Conservation (phyloP, 768 basidiomycete species). For the Cubamyces lactineus region DNA sequence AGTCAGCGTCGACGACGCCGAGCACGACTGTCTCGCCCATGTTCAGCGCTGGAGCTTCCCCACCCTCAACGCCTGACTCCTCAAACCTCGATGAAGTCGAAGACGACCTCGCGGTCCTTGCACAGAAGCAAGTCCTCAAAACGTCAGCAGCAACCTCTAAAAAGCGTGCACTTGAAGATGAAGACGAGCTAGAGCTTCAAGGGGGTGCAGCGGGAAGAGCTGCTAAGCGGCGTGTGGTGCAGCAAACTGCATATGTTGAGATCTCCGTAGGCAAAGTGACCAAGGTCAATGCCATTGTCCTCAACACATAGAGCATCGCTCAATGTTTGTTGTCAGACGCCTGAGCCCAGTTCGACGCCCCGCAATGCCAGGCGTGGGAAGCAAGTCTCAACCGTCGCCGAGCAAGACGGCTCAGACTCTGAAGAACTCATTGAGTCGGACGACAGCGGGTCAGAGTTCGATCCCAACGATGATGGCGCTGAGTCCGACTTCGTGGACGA, state of each 20-base stretch:
- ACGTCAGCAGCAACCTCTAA: conserved; percentile 21
- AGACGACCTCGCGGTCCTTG: not conserved
- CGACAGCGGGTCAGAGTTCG: conserved; percentile 65
- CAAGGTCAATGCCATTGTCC: conserved; percentile 22
- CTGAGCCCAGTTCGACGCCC: not conserved
- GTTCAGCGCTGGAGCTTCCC: conserved; percentile 52
- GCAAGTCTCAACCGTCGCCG: conserved; percentile 1
- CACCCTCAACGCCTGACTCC: conserved; percentile 55
- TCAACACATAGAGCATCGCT: not conserved
- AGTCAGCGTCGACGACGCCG: conserved; percentile 40
- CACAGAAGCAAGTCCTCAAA: not conserved
- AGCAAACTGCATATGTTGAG: conserved; percentile 30
- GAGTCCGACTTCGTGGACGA: conserved; percentile 13
- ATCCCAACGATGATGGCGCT: conserved; percentile 39
- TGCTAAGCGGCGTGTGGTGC: conserved; percentile 27
- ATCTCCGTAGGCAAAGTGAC: conserved; percentile 19
- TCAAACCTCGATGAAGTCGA: conserved; percentile 42
- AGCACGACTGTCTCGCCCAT: conserved; percentile 53
- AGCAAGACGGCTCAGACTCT: conserved; percentile 11
- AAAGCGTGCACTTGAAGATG: conserved; percentile 19
- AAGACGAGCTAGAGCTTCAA: conserved; percentile 13
- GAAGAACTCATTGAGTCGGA: conserved; percentile 51
- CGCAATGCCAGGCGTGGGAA: conserved; percentile 15
- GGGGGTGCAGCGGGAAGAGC: conserved; percentile 13
- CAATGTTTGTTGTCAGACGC: not conserved